Percentiles rank a stretch among this genome's conserved stretches.
These are phyloP conservation scores for Sclerotinia sclerotiorum DNA, from an alignment of 2,329 filamentous ascomycete species.

Conservation along the genomic window DNA sequence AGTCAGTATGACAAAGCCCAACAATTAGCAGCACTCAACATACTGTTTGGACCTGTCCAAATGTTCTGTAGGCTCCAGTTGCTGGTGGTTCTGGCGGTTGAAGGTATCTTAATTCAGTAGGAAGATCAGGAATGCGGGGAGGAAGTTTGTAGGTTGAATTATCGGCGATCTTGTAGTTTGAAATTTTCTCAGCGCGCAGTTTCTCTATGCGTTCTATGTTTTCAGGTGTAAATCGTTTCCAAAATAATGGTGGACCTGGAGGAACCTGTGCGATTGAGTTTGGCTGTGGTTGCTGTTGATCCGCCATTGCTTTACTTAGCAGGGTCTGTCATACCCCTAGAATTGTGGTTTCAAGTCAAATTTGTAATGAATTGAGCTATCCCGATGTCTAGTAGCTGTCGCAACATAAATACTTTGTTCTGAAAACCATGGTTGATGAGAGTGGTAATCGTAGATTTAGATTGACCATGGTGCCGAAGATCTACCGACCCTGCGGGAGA, in stretches of 20 bases:
- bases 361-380: not conserved
- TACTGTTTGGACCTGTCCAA: conserved; percentile 66
- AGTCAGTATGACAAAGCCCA: not conserved
- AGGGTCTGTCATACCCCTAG: not conserved
- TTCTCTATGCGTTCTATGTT: conserved; percentile 63
- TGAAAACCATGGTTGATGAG: not conserved
- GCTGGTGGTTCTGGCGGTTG: conserved; percentile 76
- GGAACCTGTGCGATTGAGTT: conserved; percentile 63
- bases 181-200: conserved; percentile 42
- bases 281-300: conserved; percentile 45
- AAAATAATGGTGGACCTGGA: conserved; percentile 86
- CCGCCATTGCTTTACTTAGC: conserved; percentile 51
- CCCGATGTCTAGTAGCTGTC: not conserved
- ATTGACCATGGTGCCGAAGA: conserved; percentile 1
- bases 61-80: conserved; percentile 70
- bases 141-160: conserved; percentile 36
- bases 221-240: conserved; percentile 78
- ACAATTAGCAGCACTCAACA: conserved; percentile 27
- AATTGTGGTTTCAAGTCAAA: not conserved
- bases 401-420: conserved; percentile 1
- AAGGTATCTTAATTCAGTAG: conserved; percentile 68
- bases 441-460: conserved; percentile 2
- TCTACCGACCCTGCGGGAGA: not conserved
- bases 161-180: conserved; percentile 13
- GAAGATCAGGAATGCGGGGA: conserved; percentile 35